A percentile compares a stretch with the other conserved stretches of the same genome.
Evolutionary conservation across 164 flowering plant genomes (phyloP).

Genomic region (Vitis riparia): DNA sequence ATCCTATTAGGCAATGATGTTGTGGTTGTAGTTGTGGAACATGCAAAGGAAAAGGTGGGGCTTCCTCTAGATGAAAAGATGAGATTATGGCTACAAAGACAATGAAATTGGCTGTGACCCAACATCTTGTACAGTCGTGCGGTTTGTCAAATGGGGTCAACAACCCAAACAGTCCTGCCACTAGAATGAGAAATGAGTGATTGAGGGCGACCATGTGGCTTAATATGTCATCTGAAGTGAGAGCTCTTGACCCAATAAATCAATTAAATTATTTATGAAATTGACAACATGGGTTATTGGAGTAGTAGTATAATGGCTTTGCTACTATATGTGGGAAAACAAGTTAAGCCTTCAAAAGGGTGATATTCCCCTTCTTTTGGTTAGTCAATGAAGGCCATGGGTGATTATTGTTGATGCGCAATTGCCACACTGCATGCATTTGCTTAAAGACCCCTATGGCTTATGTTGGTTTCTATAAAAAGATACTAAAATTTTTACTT

Average conservation of each 20-base stretch:
- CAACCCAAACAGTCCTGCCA: slow-evolving; percentile 19
- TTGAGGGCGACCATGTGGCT: not conserved
- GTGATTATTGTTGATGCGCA: not conserved
- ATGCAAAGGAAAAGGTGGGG: slow-evolving; percentile 14
- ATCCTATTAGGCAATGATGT: slow-evolving; percentile 14
- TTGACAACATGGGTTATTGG: not conserved
- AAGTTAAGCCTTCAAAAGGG: not conserved
- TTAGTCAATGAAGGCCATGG: not conserved
- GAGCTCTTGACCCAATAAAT: not conserved
- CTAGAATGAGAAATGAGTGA: not conserved
- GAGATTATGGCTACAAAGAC: not conserved
- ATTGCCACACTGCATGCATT: not conserved
- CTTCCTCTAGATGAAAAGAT: slow-evolving; percentile 8
- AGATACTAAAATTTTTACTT: too few relatives aligned
- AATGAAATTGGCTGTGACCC: slow-evolving; percentile 17
- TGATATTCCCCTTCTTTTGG: slow-evolving; percentile 7
- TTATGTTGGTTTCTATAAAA: too few relatives aligned
- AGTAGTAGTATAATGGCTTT: not conserved
- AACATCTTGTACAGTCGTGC: not conserved
- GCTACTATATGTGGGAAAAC: not conserved
- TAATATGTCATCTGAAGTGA: not conserved
- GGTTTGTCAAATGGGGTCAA: slow-evolving; percentile 24
- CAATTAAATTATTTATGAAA: not conserved
- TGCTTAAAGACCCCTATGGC: too few relatives aligned
- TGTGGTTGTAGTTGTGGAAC: not conserved